phyloP scores from a whole-genome alignment of 768 basidiomycete species.

The Hydnum rufescens region DNA sequence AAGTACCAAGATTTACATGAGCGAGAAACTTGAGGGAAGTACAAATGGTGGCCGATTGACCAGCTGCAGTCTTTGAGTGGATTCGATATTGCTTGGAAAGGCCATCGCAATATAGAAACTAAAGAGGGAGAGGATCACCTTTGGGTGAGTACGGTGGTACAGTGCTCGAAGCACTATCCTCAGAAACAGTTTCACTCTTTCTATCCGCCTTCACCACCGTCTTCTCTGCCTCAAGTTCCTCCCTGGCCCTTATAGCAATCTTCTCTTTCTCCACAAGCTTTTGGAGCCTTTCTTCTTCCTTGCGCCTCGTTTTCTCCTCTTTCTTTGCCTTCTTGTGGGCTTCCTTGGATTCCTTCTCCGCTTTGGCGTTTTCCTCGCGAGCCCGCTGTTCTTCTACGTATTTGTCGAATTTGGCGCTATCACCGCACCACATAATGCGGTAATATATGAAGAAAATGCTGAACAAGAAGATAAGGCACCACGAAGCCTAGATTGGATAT shows the following conservation, averaged over 20 bases:
- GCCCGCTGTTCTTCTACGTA: background rate
- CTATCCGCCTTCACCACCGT: background rate
- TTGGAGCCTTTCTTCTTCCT: background rate
- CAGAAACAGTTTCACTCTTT: no score
- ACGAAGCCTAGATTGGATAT: background rate
- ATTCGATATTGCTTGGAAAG: no score
- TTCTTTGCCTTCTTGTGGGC: no score
- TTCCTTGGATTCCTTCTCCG: background rate
- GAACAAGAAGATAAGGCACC: background rate
- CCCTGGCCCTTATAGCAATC: background rate
- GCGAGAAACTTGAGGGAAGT: no score
- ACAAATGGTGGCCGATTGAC: no score
- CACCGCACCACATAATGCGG: background rate
- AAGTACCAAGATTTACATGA: no score
- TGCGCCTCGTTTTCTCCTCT: background rate
- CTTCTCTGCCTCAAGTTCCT: background rate
- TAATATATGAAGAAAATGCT: background rate
- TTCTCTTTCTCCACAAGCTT: background rate
- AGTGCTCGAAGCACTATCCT: no score
- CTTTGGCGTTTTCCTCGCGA: background rate
- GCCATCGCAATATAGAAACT: no score
- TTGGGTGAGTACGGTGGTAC: no score
- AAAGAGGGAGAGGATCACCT: no score
- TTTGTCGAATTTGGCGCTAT: background rate
- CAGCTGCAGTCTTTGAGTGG: no score